Base-by-base conservation (phyloP, 2,329 filamentous ascomycete species). In the Metarhizium robertsii region DNA sequence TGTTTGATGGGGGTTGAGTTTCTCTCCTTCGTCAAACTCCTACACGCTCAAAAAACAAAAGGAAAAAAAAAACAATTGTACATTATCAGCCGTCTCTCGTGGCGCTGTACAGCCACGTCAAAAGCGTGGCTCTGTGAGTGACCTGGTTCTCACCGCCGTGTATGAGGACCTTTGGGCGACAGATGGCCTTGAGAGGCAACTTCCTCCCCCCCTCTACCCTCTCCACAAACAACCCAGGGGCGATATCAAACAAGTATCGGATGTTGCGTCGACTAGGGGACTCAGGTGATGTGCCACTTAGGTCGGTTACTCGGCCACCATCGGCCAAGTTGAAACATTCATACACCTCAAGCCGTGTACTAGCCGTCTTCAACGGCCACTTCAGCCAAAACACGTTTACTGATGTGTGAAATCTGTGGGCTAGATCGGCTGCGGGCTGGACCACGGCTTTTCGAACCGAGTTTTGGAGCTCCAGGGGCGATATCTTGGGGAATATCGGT, bases 151-250 rank as follows among this genome's bases (percentile, higher is more conserved):
- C 63, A 18, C 60, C 59, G 45, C 64, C 63, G 55, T 65, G 63
- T 13, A 71, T 62, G 25, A 72, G 61, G 10, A 72, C 70, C 16
- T 58, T 69, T 13, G 70, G 70, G 34, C 64, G 65, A 53, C 61
- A 66, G 20, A 72, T 64, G n/a, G 68, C 62, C 59, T 65, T 71
- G 32, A 65, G 53, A 6, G 60, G 58, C 45, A 61, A 58, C 56
- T 69, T 72, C 60, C 64, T 69, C 25, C 67, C 68, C 2, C 59
- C 61, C 6, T 70, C 65, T 6, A 72, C 55, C 52, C 67, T 65
- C 53, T 72, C 70, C 6, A 72, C 68, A 51, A 72, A 72, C 42
- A 72, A 57, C 1, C 70, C 70, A 0, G 70, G 70, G 6, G 68
- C 67, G 46, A 71, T 60, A 40, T 72, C 70, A 54, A 72, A 71